Evolutionary conservation across 1,284 basidiomycete species (phyloP), one percentile per base, ranked within the genome.

Genomic region (Ganoderma leucocontextum): DNA sequence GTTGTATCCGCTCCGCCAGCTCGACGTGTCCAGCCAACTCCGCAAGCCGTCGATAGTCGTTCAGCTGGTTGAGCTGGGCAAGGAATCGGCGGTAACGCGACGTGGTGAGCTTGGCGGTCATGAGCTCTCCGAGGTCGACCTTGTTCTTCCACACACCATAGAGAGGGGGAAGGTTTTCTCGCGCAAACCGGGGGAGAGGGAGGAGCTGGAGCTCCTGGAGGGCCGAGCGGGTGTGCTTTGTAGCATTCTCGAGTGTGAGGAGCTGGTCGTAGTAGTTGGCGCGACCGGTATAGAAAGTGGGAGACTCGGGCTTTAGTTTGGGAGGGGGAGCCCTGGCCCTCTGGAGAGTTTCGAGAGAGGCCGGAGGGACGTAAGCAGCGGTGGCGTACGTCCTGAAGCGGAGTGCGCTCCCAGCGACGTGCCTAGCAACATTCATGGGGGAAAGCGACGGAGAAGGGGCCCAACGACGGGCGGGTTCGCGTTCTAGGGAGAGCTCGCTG

Each of bases 261-360:
- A 97, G 81, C 66, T 91, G 87, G 80, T 96, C 93, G 78, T 91
- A 91, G 82, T 91, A 95, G 41, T 84, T 83, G 0, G 93, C 84
- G 58, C 91, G 89, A n/a, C 90, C 92, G n/a, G 95, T 95, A 82
- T 94, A 98, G 83, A 96, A 97, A 62, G 89, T 89, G 19, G 93
- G 86, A 1, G 94, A 92, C 36, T 82, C 78, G 22, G 87, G 84
- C 60, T 79, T 78, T 35, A 77, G 76, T 65, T 81, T 77, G 55
- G 66, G 65, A 44, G 49, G 71, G 29, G 70, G 69, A 9, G 47
- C 71, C 79, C 80, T 63, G 17, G 72, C 64, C 57, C 61, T 68
- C 39, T 75, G 70, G 60, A 80, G 60, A 35, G 72, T 60, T 36
- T 75, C 68, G 62, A 79, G 73, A 4, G 80, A 78, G 25, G 76